Conservation (phyloP, 2,329 filamentous ascomycete genomes). For the Plenodomus biglobosus region DNA sequence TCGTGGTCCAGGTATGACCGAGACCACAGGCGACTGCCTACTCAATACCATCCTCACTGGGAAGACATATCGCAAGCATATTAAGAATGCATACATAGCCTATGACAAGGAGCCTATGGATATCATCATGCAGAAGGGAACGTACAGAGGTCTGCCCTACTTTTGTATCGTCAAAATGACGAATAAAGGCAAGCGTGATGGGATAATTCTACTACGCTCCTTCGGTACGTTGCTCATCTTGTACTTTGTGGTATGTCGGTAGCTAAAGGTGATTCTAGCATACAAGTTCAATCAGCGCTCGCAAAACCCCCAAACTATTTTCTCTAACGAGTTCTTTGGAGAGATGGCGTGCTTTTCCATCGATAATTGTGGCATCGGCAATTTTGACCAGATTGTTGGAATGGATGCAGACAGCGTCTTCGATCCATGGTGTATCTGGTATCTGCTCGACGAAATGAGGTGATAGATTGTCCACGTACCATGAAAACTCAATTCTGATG, state of each 20-base stretch:
- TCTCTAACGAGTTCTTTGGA: conserved; percentile 13
- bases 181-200: conserved; percentile 56
- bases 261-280: conserved; percentile 15
- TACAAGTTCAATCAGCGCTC: conserved; percentile 53
- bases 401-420: conserved; percentile 50
- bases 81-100: conserved; percentile 43
- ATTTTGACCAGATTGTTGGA: conserved; percentile 14
- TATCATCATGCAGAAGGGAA: conserved; percentile 44
- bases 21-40: conserved; percentile 54
- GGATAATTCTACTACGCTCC: conserved; percentile 54
- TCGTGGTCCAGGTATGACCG: conserved; percentile 51
- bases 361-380: conserved; percentile 6
- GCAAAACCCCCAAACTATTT: conserved; percentile 21
- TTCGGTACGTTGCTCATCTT: conserved; percentile 25
- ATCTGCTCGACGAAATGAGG: conserved; percentile 3
- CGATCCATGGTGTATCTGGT: conserved; percentile 49
- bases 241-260: too few species aligned
- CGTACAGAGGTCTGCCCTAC: conserved; percentile 52
- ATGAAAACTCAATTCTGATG: background rate
- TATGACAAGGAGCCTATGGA: conserved; percentile 45
- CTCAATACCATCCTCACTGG: conserved; percentile 49
- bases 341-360: conserved; percentile 10
- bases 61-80: conserved; percentile 38
- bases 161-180: conserved; percentile 54
- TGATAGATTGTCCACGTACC: too few species aligned